These are phyloP conservation scores for Salvia hispanica DNA, from an alignment of 257 asterid genomes.

Conservation along the genomic window DNA sequence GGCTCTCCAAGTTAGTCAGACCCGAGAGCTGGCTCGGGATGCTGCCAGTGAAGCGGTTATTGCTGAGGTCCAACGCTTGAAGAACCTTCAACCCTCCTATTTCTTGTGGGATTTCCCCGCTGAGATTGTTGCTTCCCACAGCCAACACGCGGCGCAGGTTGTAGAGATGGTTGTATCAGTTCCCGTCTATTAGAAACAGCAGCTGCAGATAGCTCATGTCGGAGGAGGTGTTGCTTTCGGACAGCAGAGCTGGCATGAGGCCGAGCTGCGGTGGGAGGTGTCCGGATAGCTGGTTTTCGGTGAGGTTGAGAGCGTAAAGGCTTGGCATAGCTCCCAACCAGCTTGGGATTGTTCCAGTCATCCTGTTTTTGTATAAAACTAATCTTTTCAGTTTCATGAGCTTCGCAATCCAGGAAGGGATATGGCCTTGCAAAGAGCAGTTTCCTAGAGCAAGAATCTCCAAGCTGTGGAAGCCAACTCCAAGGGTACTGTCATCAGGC, in stretches of 20 bases:
- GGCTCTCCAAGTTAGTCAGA: slow-evolving; percentile 42
- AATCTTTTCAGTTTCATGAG: slow-evolving; percentile 32
- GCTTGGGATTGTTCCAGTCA: slow-evolving; percentile 47
- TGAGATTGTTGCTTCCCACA: slow-evolving; percentile 46
- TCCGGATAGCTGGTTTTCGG: slow-evolving; percentile 44
- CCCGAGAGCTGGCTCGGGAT: slow-evolving; percentile 49
- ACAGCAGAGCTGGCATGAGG: slow-evolving; percentile 38
- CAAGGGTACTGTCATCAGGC: slow-evolving; percentile 34
- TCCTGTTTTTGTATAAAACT: slow-evolving; percentile 34
- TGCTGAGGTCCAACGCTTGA: slow-evolving; percentile 40
- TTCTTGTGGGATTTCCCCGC: slow-evolving; percentile 51
- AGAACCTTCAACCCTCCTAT: slow-evolving; percentile 49
- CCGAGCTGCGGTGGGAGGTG: slow-evolving; percentile 32
- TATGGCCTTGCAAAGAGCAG: slow-evolving; percentile 43
- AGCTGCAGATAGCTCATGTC: slow-evolving; percentile 47
- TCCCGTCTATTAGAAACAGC: slow-evolving; percentile 46
- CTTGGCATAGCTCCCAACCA: slow-evolving; percentile 57
- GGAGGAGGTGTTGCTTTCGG: slow-evolving; percentile 36
- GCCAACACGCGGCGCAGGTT: slow-evolving; percentile 51
- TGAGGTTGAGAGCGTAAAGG: slow-evolving; percentile 43
- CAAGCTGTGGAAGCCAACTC: slow-evolving; percentile 33
- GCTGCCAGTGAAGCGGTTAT: slow-evolving; percentile 45
- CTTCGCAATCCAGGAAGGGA: slow-evolving; percentile 43
- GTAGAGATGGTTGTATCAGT: slow-evolving; percentile 47
- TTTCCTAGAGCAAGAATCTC: slow-evolving; percentile 53